Conservation (phyloP, 805 yeast species). For the Teunomyces cretensis region DNA sequence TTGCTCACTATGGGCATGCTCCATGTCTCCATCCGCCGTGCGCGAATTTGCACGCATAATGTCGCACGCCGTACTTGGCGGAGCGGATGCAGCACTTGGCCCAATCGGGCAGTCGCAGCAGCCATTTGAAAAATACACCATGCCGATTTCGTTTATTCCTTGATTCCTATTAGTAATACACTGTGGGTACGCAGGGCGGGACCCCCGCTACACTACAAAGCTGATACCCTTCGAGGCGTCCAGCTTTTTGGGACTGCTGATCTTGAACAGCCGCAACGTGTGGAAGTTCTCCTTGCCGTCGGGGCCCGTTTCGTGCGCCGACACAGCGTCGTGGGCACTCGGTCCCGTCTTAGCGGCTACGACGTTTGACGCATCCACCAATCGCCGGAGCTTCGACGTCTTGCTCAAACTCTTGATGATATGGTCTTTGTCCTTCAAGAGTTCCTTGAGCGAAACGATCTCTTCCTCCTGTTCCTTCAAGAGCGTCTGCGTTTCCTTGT, state of each 20-base stretch:
- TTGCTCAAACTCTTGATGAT: conserved; percentile 73
- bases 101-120: no score
- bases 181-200: no score
- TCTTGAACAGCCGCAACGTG: conserved; percentile 20
- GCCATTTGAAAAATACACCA: no score
- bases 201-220: background rate
- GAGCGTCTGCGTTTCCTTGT: conserved; percentile 27
- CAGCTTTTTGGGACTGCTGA: conserved; percentile 16
- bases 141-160: no score
- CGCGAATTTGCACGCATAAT: no score
- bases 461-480: conserved; percentile 64
- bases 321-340: no score
- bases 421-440: conserved; percentile 70
- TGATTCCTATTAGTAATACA: no score
- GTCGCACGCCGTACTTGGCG: no score
- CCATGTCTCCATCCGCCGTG: no score
- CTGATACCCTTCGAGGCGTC: background rate
- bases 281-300: conserved; percentile 4
- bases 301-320: background rate
- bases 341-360: conserved; percentile 6
- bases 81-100: no score
- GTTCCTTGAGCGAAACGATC: conserved; percentile 60
- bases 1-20: no score
- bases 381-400: conserved; percentile 56
- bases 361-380: conserved; percentile 34